Percentiles rank a stretch among this genome's conserved stretches.
These are phyloP conservation scores for Perkinsela sp. DNA, from an alignment of 208 protist genomes.

Conservation along the genomic window DNA sequence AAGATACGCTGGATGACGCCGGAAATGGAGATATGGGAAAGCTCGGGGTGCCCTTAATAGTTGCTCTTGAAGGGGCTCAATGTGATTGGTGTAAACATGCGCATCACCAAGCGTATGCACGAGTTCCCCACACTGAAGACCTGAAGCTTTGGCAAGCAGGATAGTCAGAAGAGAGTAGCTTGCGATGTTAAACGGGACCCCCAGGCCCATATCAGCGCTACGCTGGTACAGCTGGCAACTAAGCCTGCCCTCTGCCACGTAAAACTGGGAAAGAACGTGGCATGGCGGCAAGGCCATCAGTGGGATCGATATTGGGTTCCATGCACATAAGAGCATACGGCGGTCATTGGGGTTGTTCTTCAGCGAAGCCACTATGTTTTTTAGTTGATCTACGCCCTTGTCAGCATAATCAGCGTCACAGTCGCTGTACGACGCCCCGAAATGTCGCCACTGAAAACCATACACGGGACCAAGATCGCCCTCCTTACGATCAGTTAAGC, in stretches of 20 bases:
- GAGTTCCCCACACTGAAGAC: conserved; percentile 78
- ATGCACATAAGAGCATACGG: conserved; percentile 82
- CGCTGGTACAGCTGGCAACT: conserved; percentile 76
- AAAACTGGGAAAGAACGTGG: conserved; percentile 89
- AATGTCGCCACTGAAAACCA: conserved; percentile 97
- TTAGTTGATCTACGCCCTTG: conserved; percentile 84
- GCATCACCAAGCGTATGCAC: conserved; percentile 88
- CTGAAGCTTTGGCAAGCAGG: conserved; percentile 62
- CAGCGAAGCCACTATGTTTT: conserved; percentile 56
- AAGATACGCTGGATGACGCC: conserved; percentile 28
- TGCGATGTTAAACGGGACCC: conserved; percentile 96
- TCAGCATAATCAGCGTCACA: conserved; percentile 59
- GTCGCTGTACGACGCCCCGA: conserved; percentile 70
- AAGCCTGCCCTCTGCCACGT: conserved; percentile 71
- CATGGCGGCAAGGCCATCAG: conserved; percentile 92
- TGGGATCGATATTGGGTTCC: conserved; percentile 77
- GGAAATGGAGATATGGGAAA: conserved; percentile 65
- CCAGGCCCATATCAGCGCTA: conserved; percentile 85
- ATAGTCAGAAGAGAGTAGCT: conserved; percentile 82
- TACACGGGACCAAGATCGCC: conserved; percentile 92
- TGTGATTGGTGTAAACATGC: conserved; percentile 90
- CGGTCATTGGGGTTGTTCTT: conserved; percentile 74
- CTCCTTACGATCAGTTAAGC: conserved; percentile 61
- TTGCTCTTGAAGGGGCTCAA: conserved; percentile 79
- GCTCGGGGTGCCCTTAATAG: conserved; percentile 49